phyloP scores from a whole-genome alignment of 805 yeast species.

The Soucietia sequanensis region DNA sequence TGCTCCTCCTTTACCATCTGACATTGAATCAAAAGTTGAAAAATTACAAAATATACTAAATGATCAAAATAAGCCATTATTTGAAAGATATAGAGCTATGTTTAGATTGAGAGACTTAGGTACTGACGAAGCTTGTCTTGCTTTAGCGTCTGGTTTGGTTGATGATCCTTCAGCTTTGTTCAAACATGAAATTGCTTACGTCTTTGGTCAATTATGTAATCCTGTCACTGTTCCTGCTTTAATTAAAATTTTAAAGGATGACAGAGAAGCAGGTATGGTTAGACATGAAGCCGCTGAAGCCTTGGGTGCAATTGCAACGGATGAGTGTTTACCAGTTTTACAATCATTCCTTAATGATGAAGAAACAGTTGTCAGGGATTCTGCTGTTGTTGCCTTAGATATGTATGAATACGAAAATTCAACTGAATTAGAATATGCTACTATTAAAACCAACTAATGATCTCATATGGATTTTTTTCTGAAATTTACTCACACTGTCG shows the following conservation, averaged over 20 bases:
- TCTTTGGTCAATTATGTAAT: conserved; percentile 94
- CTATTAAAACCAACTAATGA: conserved; percentile 20
- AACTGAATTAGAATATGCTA: conserved; percentile 73
- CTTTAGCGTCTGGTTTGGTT: conserved; percentile 80
- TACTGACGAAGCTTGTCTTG: conserved; percentile 87
- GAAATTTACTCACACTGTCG: too few relatives aligned
- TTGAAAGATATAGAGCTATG: conserved; percentile 97
- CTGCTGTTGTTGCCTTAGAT: conserved; percentile 95
- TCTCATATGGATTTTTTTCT: too few relatives aligned
- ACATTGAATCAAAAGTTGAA: conserved; percentile 52
- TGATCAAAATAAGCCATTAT: conserved; percentile 74
- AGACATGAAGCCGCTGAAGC: conserved; percentile 99
- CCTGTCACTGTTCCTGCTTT: conserved; percentile 90
- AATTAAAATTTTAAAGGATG: conserved; percentile 74
- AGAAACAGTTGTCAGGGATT: conserved; percentile 90
- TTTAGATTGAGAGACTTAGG: conserved; percentile 95
- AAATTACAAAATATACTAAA: conserved; percentile 69
- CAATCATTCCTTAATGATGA: conserved; percentile 74
- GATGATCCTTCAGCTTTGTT: conserved; percentile 88
- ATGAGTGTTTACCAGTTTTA: conserved; percentile 88
- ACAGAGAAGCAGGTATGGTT: conserved; percentile 93
- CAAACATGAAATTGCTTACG: conserved; percentile 97
- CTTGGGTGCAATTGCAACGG: conserved; percentile 93
- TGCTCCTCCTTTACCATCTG: conserved; percentile 91
- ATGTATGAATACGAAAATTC: conserved; percentile 97